These are phyloP conservation scores for Diaporthe longicolla DNA, from an alignment of 2,329 filamentous ascomycete species.

Conservation along the genomic window DNA sequence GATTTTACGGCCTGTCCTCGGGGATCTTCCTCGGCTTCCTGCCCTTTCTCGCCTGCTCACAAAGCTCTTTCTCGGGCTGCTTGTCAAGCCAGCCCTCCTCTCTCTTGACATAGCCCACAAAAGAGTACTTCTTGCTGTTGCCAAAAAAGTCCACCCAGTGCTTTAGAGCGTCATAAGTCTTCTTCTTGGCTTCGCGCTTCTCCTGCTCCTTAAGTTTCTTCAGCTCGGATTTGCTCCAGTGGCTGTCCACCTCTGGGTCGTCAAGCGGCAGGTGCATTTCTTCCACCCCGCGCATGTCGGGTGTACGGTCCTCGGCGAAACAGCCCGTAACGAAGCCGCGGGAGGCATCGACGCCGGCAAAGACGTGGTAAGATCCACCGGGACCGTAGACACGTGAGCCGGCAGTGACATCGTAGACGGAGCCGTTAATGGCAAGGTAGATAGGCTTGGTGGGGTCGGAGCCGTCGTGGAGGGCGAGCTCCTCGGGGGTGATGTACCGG, in stretches of 20 bases:
- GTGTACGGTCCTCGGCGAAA: conserved; percentile 86
- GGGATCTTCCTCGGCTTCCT: conserved; percentile 71
- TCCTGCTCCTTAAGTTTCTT: conserved; percentile 72
- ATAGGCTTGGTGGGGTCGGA: conserved; percentile 81
- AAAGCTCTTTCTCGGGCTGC: conserved; percentile 74
- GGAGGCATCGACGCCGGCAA: conserved; percentile 88
- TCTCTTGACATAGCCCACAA: conserved; percentile 81
- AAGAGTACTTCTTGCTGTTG: conserved; percentile 84
- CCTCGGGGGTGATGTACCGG: conserved; percentile 78
- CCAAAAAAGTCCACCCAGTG: conserved; percentile 90
- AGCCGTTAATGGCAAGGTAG: conserved; percentile 91
- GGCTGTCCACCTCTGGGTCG: conserved; percentile 72
- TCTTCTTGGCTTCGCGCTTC: conserved; percentile 71
- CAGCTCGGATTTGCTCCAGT: conserved; percentile 69
- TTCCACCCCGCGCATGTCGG: conserved; percentile 90
- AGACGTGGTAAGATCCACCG: conserved; percentile 88
- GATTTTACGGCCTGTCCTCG: conserved; percentile 32
- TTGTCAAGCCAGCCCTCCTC: conserved; percentile 73
- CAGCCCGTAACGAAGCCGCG: conserved; percentile 94
- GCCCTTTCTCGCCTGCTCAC: conserved; percentile 75
- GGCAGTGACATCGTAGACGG: conserved; percentile 85
- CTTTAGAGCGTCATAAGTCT: conserved; percentile 76
- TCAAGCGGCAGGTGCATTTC: conserved; percentile 82
- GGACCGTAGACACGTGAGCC: conserved; percentile 82
- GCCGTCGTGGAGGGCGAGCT: conserved; percentile 85